Conservation (phyloP, 1,284 basidiomycete species). For the Heterobasidion parviporum region DNA sequence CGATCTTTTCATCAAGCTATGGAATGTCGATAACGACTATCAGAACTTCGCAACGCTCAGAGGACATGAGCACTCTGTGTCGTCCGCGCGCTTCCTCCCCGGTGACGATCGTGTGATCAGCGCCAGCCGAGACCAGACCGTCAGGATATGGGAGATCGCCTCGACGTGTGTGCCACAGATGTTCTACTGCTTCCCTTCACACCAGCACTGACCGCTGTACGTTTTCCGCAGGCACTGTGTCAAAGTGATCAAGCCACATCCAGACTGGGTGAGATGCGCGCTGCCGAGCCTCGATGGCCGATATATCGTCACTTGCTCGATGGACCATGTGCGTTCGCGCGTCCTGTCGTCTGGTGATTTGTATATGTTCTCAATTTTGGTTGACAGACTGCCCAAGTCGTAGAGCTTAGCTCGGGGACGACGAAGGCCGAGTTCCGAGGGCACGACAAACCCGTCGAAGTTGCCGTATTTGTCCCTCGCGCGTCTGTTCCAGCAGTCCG, state of each 20-base stretch:
- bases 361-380: constrained; percentile 2
- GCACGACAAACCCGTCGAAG: constrained; percentile 73
- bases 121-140: constrained; percentile 65
- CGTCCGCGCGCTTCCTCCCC: constrained; percentile 64
- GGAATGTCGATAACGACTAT: constrained; percentile 71
- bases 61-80: constrained; percentile 74
- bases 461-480: constrained; percentile 57
- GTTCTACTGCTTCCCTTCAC: background rate
- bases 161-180: constrained; percentile 40
- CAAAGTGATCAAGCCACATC: constrained; percentile 52
- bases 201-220: background rate
- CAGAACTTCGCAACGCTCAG: constrained; percentile 65
- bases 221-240: constrained; percentile 39
- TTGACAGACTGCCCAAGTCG: constrained; percentile 54
- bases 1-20: constrained; percentile 74
- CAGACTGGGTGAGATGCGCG: constrained; percentile 66
- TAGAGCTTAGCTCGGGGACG: constrained; percentile 53
- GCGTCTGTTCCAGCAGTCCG: constrained; percentile 50
- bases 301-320: constrained; percentile 56
- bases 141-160: constrained; percentile 68
- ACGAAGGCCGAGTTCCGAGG: constrained; percentile 64
- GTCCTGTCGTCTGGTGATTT: background rate
- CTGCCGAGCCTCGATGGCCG: constrained; percentile 56
- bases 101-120: constrained; percentile 63
- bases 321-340: constrained; percentile 50